A percentile compares a stretch with the other conserved stretches of the same genome.
phyloP scores from a whole-genome alignment of 148 eudicot species.

The Vaccinium corymbosum region DNA sequence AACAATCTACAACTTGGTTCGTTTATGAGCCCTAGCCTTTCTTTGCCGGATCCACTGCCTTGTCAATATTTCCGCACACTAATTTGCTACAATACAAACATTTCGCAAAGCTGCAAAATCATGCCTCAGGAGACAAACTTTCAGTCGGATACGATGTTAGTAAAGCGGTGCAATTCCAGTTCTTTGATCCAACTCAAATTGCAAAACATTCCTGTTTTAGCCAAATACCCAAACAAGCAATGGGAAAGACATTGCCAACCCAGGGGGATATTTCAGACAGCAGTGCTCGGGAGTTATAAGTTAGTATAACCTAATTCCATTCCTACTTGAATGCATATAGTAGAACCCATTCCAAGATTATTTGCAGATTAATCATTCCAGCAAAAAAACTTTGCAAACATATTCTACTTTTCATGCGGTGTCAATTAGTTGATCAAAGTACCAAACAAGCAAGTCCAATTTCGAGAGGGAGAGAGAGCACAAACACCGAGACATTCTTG shows the following conservation, averaged over 20 bases:
- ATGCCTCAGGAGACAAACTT: too few relatives aligned
- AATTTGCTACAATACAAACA: not conserved
- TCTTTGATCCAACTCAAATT: not conserved
- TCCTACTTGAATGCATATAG: not conserved
- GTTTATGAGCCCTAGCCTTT: not conserved
- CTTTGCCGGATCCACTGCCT: not conserved
- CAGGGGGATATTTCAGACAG: not conserved
- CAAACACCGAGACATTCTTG: not conserved
- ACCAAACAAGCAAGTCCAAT: not conserved
- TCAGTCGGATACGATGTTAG: too few relatives aligned
- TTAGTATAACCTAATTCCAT: not conserved
- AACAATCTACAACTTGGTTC: not conserved
- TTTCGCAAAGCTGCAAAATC: not conserved
- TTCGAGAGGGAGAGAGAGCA: not conserved
- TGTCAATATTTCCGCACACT: not conserved
- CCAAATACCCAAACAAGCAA: not conserved
- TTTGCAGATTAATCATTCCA: not conserved
- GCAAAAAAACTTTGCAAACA: not conserved
- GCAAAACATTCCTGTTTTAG: not conserved
- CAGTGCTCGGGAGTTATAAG: not conserved
- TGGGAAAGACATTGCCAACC: not conserved
- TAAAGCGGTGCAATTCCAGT: too few relatives aligned
- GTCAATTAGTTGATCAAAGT: not conserved
- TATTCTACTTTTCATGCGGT: not conserved
- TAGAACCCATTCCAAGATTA: not conserved